Evolutionary conservation across 352 stramenopile species (phyloP).

Genomic region (Globisporangium barbulae): DNA sequence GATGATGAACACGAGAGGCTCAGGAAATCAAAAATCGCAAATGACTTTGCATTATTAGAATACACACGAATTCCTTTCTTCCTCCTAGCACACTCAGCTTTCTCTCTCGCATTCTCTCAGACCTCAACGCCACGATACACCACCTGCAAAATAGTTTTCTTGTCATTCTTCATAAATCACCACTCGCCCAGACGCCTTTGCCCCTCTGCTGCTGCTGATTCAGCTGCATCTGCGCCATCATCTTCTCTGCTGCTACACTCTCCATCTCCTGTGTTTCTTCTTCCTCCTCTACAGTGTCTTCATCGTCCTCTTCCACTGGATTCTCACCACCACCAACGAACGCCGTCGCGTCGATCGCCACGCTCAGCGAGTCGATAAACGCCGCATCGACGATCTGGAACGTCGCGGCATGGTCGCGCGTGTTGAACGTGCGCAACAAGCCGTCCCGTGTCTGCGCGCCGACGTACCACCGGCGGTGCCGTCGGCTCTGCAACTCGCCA

Average conservation of each 20-base stretch:
- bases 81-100: neutral
- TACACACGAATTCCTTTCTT: neutral
- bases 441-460: constrained; percentile 64
- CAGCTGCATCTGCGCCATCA: neutral
- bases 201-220: neutral
- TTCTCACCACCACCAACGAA: neutral
- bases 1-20: too few relatives aligned
- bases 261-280: constrained; percentile 13
- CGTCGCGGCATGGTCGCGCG: constrained; percentile 39
- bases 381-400: constrained; percentile 69
- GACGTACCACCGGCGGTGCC: constrained; percentile 66
- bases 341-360: constrained; percentile 22
- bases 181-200: neutral
- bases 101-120: neutral
- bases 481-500: constrained; percentile 65
- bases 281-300: constrained; percentile 13
- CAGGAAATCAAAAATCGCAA: too few relatives aligned
- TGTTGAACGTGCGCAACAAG: constrained; percentile 59
- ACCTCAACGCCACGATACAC: neutral
- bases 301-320: constrained; percentile 19
- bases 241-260: neutral
- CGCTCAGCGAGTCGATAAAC: constrained; percentile 40
- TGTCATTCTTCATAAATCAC: constrained; percentile 8
- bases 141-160: constrained; percentile 3
- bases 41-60: too few relatives aligned